Evolutionary conservation across 164 flowering plant genomes (phyloP).

Genomic region (Kingdonia uniflora): DNA sequence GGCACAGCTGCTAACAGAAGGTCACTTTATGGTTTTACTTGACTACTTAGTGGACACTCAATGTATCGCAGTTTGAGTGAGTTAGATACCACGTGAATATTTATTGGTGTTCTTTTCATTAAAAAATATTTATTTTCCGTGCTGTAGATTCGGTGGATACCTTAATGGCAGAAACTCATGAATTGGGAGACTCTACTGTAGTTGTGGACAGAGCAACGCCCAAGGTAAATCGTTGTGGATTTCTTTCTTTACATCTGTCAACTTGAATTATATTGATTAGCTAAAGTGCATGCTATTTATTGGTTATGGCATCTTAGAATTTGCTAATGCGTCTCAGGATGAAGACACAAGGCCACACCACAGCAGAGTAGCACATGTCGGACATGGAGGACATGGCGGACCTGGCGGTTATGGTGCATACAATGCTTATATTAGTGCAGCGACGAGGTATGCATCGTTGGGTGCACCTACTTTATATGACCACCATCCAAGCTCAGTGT

Average conservation of each 20-base stretch:
- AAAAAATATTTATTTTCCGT: constrained; percentile 1
- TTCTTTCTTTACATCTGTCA: no score
- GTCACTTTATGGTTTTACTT: no score
- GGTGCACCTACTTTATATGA: constrained; percentile 98
- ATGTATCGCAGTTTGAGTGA: no score
- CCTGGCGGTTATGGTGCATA: constrained; percentile 93
- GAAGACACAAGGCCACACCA: constrained; percentile 62
- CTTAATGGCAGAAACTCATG: constrained; percentile 87
- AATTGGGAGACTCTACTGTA: constrained; percentile 79
- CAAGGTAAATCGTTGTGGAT: constrained; percentile 42
- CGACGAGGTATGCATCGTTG: constrained; percentile 93
- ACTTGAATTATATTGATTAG: no score
- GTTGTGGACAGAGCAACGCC: constrained; percentile 99
- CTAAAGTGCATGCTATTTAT: no score
- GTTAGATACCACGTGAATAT: no score
- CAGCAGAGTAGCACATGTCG: constrained; percentile 31
- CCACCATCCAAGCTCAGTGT: constrained; percentile 61
- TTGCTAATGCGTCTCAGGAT: constrained; percentile 33
- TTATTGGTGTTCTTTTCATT: neutral
- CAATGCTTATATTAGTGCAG: constrained; percentile 85
- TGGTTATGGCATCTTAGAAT: no score
- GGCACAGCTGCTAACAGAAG: no score
- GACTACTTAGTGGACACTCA: no score
- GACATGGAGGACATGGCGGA: no score
- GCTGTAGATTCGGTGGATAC: constrained; percentile 80